phyloP scores from a whole-genome alignment of 768 basidiomycete genomes.

The Russula sp. region DNA sequence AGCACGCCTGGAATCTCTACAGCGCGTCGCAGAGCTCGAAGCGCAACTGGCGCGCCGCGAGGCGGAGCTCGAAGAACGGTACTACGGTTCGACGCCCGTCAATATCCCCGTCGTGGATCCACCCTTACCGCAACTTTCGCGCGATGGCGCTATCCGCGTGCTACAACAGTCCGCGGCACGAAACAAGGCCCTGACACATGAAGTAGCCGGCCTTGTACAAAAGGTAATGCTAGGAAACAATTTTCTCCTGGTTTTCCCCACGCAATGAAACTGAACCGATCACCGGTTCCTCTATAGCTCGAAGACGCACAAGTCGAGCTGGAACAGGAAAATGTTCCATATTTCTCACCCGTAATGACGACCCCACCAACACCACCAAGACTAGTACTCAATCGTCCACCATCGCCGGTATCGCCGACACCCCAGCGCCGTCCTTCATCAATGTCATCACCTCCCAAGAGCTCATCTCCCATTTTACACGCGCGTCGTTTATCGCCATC shows the following conservation, averaged over 20 bases:
- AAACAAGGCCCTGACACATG: slow-evolving; percentile 24
- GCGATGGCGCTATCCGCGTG: slow-evolving; percentile 29
- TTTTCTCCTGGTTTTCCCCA: neutral
- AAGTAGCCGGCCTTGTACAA: slow-evolving; percentile 20
- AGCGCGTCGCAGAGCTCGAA: slow-evolving; percentile 45
- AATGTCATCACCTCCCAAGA: neutral
- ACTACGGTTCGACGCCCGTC: neutral
- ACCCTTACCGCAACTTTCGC: slow-evolving; percentile 18
- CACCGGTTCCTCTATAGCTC: slow-evolving; percentile 8
- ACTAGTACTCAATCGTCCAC: neutral
- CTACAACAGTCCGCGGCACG: slow-evolving; percentile 25
- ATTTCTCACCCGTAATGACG: neutral
- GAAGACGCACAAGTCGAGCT: slow-evolving; percentile 20
- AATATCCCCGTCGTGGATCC: neutral
- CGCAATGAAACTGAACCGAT: neutral
- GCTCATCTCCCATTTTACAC: neutral
- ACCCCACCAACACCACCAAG: neutral
- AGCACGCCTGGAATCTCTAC: slow-evolving; percentile 42
- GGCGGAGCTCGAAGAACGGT: slow-evolving; percentile 46
- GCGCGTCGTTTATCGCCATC: neutral
- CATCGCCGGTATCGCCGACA: slow-evolving; percentile 12
- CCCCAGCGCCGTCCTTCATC: slow-evolving; percentile 10
- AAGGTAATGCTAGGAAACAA: slow-evolving; percentile 14
- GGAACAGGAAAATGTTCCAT: neutral
- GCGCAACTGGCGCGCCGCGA: slow-evolving; percentile 59